Evolutionary conservation across 306 rosid genomes (phyloP).

Genomic region (Astragalus glycyphyllos): DNA sequence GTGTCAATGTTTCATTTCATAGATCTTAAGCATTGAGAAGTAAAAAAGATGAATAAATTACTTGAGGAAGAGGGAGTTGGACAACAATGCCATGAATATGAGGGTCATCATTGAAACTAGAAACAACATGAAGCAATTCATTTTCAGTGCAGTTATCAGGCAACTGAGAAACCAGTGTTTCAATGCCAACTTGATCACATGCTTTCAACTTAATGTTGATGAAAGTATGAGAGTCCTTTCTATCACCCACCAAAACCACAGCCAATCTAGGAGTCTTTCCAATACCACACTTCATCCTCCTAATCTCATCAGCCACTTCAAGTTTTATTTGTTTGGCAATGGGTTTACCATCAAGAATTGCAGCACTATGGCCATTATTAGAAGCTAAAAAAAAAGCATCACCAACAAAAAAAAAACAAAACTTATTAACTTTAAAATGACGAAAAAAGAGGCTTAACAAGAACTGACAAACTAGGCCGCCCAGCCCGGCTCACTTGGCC

Average conservation of each 20-base stretch:
- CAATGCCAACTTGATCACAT: constrained; percentile 63
- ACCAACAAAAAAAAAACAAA: constrained; percentile 25
- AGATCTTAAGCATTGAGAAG: not conserved
- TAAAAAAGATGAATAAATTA: constrained; percentile 32
- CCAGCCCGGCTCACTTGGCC: too few relatives aligned
- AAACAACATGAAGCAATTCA: constrained; percentile 54
- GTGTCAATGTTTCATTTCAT: too few relatives aligned
- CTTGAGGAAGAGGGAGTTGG: constrained; percentile 70
- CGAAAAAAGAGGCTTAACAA: not conserved
- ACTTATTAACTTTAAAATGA: not conserved
- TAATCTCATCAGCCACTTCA: constrained; percentile 51
- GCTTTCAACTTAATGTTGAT: constrained; percentile 58
- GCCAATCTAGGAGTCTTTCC: constrained; percentile 59
- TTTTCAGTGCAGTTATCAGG: constrained; percentile 55
- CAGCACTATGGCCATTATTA: constrained; percentile 41
- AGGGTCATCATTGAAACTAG: constrained; percentile 51
- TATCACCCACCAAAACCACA: constrained; percentile 59
- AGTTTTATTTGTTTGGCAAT: constrained; percentile 48
- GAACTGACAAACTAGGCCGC: too few relatives aligned
- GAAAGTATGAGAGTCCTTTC: constrained; percentile 58
- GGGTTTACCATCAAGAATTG: constrained; percentile 52
- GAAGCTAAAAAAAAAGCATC: constrained; percentile 31
- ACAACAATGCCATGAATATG: constrained; percentile 60
- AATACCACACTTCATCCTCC: constrained; percentile 47
- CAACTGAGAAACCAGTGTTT: constrained; percentile 44